Conservation (phyloP, 2,329 filamentous ascomycete genomes). For the Trichoderma sp. region DNA sequence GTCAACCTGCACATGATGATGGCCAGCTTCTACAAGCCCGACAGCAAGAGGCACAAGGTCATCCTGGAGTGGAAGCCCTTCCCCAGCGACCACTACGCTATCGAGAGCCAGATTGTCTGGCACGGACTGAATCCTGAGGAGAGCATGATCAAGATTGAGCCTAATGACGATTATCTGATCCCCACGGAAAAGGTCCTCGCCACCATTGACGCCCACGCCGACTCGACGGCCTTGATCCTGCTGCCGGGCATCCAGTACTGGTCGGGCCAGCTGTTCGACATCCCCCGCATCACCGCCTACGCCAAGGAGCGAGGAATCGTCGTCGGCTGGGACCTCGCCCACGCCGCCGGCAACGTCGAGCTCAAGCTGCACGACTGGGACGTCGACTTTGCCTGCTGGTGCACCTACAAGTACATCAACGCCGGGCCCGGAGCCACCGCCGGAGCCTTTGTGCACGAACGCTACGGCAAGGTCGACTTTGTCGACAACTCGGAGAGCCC, state of each 20-base stretch:
- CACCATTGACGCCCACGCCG: constrained; percentile 71
- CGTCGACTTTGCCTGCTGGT: constrained; percentile 91
- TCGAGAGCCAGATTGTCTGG: constrained; percentile 74
- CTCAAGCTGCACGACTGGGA: constrained; percentile 81
- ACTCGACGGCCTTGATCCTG: constrained; percentile 70
- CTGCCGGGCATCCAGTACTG: constrained; percentile 91
- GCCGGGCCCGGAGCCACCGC: constrained; percentile 78
- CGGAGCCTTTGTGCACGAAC: constrained; percentile 76
- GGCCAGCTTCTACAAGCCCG: constrained; percentile 79
- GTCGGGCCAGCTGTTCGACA: constrained; percentile 85
- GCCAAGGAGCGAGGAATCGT: constrained; percentile 68
- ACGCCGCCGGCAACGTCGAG: constrained; percentile 81
- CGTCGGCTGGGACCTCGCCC: constrained; percentile 85
- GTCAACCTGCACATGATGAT: constrained; percentile 78
- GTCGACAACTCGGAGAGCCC: constrained; percentile 36
- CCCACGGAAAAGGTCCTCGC: constrained; percentile 68
- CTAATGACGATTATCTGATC: constrained; percentile 58
- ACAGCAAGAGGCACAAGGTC: constrained; percentile 65
- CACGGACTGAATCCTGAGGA: constrained; percentile 65
- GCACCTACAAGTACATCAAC: constrained; percentile 93
- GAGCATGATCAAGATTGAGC: constrained; percentile 72
- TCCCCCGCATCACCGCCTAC: constrained; percentile 72
- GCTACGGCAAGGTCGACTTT: constrained; percentile 57
- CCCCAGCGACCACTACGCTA: constrained; percentile 81
- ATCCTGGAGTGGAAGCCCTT: constrained; percentile 90